A percentile compares a stretch with the other conserved stretches of the same genome.
Evolutionary conservation across 371 early-diverging fungal genomes (phyloP).

Genomic region (Rhizopus delemar): DNA sequence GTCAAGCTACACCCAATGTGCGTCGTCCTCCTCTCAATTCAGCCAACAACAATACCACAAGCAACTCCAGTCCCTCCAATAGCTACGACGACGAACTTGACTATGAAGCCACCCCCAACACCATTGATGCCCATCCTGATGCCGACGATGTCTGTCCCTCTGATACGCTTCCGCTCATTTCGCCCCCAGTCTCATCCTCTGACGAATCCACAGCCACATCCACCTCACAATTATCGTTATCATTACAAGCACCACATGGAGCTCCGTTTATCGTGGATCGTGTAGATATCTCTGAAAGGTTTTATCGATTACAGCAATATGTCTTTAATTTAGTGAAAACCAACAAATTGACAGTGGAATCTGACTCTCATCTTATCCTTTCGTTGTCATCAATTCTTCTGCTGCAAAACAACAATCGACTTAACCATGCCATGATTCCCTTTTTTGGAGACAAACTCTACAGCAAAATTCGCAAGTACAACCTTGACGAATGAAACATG

Average conservation of each 20-base stretch:
- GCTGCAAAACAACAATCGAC: constrained; percentile 15
- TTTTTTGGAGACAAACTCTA: constrained; percentile 15
- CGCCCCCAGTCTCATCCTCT: constrained; percentile 8
- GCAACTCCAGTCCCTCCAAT: constrained; percentile 5
- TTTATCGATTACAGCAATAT: constrained; percentile 15
- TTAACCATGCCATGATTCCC: constrained; percentile 6
- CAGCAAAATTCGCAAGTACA: constrained; percentile 5
- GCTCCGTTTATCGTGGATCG: constrained; percentile 12
- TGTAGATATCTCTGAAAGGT: constrained; percentile 14
- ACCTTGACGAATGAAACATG: constrained; percentile 8
- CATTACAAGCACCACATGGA: constrained; percentile 7
- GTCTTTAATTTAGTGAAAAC: constrained; percentile 11
- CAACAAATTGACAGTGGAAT: constrained; percentile 12
- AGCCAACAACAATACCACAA: constrained; percentile 7
- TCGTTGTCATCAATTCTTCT: constrained; percentile 12
- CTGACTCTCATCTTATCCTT: constrained; percentile 11
- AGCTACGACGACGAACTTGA: constrained; percentile 7
- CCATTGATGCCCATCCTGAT: constrained; percentile 2
- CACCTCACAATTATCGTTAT: constrained; percentile 12
- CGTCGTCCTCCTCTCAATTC: constrained; percentile 9
- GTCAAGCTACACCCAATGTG: constrained; percentile 7
- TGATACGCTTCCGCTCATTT: constrained; percentile 7
- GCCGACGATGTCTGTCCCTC: constrained; percentile 6
- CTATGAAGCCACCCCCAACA: constrained; percentile 5
- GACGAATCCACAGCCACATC: constrained; percentile 7